Percentiles rank a stretch among this genome's conserved stretches.
Conservation (phyloP, 2,329 filamentous ascomycete genomes). For the Clonostachys rosea region DNA sequence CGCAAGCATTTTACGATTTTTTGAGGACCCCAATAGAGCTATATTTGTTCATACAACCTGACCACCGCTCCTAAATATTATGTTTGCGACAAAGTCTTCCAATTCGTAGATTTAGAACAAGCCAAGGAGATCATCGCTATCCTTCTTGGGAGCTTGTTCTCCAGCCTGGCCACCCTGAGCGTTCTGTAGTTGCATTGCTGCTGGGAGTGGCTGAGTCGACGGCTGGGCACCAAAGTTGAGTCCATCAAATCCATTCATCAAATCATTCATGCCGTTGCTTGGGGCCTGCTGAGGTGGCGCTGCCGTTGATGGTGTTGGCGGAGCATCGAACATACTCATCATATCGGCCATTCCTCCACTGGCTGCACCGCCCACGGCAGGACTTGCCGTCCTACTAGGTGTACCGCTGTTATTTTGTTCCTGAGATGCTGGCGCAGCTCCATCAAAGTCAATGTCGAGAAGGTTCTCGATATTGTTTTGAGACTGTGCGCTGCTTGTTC, state of each 20-base stretch:
- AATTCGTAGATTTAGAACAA: constrained; percentile 23
- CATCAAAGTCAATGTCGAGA: constrained; percentile 94
- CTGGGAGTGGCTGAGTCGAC: constrained; percentile 57
- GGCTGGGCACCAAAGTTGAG: constrained; percentile 65
- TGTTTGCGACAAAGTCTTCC: too few species aligned
- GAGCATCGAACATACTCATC: constrained; percentile 67
- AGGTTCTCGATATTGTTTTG: constrained; percentile 90
- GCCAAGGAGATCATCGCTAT: constrained; percentile 54
- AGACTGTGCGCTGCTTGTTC: constrained; percentile 51
- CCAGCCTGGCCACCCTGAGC: constrained; percentile 15
- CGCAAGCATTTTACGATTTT: too few species aligned
- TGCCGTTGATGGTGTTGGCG: constrained; percentile 35
- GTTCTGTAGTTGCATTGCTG: constrained; percentile 50
- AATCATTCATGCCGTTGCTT: constrained; percentile 70
- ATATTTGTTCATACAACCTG: too few species aligned
- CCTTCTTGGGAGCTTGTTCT: constrained; percentile 45
- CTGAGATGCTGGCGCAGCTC: constrained; percentile 82
- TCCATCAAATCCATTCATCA: constrained; percentile 84
- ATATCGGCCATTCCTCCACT: constrained; percentile 55
- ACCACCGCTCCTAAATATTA: too few species aligned
- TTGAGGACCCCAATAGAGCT: too few species aligned
- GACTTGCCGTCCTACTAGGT: constrained; percentile 65
- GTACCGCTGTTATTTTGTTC: constrained; percentile 58
- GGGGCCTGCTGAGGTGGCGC: constrained; percentile 27
- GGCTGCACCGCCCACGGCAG: constrained; percentile 31